Evolutionary conservation across 805 yeast species (phyloP).

Genomic region (Ogataea haglerorum): DNA sequence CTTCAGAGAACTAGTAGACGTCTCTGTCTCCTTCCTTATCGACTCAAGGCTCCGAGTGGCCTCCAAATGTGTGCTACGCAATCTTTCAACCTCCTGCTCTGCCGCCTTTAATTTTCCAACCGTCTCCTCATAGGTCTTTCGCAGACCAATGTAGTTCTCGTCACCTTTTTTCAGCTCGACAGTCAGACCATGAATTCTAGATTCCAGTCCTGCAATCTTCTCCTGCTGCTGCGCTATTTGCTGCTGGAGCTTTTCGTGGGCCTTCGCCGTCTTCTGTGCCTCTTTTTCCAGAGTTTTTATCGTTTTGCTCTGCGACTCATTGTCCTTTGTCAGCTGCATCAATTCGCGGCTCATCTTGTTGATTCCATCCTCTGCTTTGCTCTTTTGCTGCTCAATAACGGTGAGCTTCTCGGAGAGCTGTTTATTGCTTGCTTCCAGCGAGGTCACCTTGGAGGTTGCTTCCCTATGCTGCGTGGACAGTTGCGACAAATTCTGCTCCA

Average conservation of each 20-base stretch:
- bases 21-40: slow-evolving; percentile 17
- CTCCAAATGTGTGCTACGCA: slow-evolving; percentile 15
- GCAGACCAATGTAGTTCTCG: slow-evolving; percentile 26
- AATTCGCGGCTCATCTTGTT: slow-evolving; percentile 88
- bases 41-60: slow-evolving; percentile 23
- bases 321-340: slow-evolving; percentile 58
- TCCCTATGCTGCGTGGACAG: slow-evolving; percentile 22
- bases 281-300: slow-evolving; percentile 44
- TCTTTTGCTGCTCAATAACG: slow-evolving; percentile 35
- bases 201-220: slow-evolving; percentile 23
- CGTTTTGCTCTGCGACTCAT: slow-evolving; percentile 46
- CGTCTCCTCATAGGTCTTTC: slow-evolving; percentile 23
- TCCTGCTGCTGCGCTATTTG: slow-evolving; percentile 23
- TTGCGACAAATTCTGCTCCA: slow-evolving; percentile 34
- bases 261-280: slow-evolving; percentile 28
- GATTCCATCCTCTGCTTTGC: slow-evolving; percentile 74
- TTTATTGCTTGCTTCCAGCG: slow-evolving; percentile 21
- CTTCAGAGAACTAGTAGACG: neutral
- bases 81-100: slow-evolving; percentile 20
- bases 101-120: slow-evolving; percentile 24
- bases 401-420: slow-evolving; percentile 31
- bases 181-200: slow-evolving; percentile 11
- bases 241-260: slow-evolving; percentile 34
- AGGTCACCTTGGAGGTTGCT: slow-evolving; percentile 17
- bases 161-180: slow-evolving; percentile 22